A percentile compares a stretch with the other conserved stretches of the same genome.
Evolutionary conservation across 1,139 yeast genomes (phyloP).

Genomic region (Candida mesenterica): DNA sequence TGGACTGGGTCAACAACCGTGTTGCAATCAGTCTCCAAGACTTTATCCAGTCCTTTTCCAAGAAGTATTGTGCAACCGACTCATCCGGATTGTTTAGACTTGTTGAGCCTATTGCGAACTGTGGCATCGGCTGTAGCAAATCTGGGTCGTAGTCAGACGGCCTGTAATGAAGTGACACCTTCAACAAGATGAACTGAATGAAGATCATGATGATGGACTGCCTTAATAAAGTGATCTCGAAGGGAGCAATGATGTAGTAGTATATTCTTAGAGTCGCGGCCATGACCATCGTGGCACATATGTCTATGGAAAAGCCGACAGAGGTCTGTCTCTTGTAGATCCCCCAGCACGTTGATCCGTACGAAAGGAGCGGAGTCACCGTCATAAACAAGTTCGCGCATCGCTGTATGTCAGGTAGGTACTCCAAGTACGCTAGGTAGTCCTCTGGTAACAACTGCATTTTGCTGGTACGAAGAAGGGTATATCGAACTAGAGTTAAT

Average conservation of each 20-base stretch:
- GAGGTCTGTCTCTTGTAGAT: slow-evolving; percentile 64
- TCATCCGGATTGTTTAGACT: slow-evolving; percentile 2
- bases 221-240: slow-evolving; percentile 68
- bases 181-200: slow-evolving; percentile 64
- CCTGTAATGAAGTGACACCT: slow-evolving; percentile 62
- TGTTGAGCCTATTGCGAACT: no score
- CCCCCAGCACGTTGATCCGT: slow-evolving; percentile 76
- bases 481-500: not conserved
- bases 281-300: slow-evolving; percentile 86
- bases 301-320: slow-evolving; percentile 80
- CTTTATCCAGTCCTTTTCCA: slow-evolving; percentile 1
- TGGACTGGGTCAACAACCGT: not conserved
- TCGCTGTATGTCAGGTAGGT: slow-evolving; percentile 44
- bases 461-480: not conserved
- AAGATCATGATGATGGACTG: slow-evolving; percentile 79
- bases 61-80: not conserved
- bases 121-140: slow-evolving; percentile 34
- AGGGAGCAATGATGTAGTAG: slow-evolving; percentile 77
- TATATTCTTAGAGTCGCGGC: slow-evolving; percentile 72
- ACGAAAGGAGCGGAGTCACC: slow-evolving; percentile 78
- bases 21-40: not conserved
- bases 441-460: slow-evolving; percentile 22
- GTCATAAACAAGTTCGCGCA: slow-evolving; percentile 51
- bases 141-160: slow-evolving; percentile 43
- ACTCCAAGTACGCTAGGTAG: slow-evolving; percentile 32